These are phyloP conservation scores for Zygnema cylindricum DNA, from an alignment of 139 green algal species.

Conservation along the genomic window DNA sequence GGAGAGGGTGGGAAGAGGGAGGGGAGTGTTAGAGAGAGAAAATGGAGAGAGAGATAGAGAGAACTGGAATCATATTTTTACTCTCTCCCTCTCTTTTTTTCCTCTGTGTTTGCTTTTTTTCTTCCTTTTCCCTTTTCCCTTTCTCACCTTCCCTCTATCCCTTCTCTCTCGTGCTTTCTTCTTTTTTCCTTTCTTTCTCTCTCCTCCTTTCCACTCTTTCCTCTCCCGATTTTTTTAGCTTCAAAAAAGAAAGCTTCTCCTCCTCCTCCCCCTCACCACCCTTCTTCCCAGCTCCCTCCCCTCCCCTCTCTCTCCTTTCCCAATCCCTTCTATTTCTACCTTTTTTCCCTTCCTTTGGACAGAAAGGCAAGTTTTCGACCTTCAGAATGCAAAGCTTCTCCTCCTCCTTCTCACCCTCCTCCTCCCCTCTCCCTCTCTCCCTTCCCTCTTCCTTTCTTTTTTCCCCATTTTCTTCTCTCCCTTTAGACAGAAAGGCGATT, in stretches of 20 bases:
- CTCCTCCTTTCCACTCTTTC: background rate
- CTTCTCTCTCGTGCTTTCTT: background rate
- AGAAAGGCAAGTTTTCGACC: too few species aligned
- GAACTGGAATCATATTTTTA: too few species aligned
- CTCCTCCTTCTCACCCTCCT: too few species aligned
- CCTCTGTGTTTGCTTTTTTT: too few species aligned
- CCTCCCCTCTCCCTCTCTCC: background rate
- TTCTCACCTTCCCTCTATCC: background rate
- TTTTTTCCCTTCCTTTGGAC: background rate
- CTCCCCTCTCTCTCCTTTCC: background rate
- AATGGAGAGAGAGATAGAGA: too few species aligned
- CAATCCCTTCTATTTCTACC: background rate
- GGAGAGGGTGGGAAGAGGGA: too few species aligned
- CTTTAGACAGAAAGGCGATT: too few species aligned
- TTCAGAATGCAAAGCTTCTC: too few species aligned
- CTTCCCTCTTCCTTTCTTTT: background rate
- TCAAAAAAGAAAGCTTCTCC: background rate
- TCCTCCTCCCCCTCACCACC: background rate
- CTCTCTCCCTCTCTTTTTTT: too few species aligned
- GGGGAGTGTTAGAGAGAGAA: too few species aligned
- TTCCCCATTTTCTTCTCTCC: background rate
- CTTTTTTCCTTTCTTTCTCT: background rate
- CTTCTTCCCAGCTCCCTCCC: slow-evolving; percentile 3
- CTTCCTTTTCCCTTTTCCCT: too few species aligned
- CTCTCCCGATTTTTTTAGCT: background rate